Evolutionary conservation across 805 yeast species (phyloP), one percentile per base, ranked within the genome.

Genomic region (Jamesozyma gamospora): DNA sequence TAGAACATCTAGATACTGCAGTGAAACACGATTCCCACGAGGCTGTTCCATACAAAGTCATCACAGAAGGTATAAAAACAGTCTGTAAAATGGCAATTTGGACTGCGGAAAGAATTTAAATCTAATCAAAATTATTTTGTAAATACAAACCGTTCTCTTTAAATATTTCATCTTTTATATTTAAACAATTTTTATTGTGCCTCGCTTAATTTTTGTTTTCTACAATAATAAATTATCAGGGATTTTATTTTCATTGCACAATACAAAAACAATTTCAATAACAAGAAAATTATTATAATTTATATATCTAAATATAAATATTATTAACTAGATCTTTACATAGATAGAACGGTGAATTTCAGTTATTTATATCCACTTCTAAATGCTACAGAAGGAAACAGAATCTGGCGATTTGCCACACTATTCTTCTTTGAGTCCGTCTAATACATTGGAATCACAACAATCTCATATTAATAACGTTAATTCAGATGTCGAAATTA

Each of bases 1-100:
- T 90, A 44, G 97, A 90, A 62, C 98, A 92, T 66, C 70, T 92
- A 49, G 86, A 92, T 50, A 90, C 95, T 0, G 98, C 98, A 0
- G 75, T 92, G 16, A 82, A 83, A 49, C 72, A 92, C 53, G 97
- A 90, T 58, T 88, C 97, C 0, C 84, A 87, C 48, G 76, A 78
- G 51, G 98, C 98, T 2, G 82, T 85, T 36, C 97, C 97, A 1
- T 92, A 92, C 62, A 73, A 82, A 71, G 58, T 90, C 27, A 68
- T 92, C 35, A 90, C 96, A 0, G 97, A 90, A 58, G 75, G 79
- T 5, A 87, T 92, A 48, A 90, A 88, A 58, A 56, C 70, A 36
- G 77, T 88, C 2, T 88, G 96, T 57, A 73, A 74, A 51, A 82
- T 74, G n/a, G 96, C 98, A 7, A 85, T 92, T 37, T 80, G 82